These are phyloP conservation scores for Hymenoscyphus scutula DNA, from an alignment of 2,329 filamentous ascomycete genomes.

Conservation along the genomic window DNA sequence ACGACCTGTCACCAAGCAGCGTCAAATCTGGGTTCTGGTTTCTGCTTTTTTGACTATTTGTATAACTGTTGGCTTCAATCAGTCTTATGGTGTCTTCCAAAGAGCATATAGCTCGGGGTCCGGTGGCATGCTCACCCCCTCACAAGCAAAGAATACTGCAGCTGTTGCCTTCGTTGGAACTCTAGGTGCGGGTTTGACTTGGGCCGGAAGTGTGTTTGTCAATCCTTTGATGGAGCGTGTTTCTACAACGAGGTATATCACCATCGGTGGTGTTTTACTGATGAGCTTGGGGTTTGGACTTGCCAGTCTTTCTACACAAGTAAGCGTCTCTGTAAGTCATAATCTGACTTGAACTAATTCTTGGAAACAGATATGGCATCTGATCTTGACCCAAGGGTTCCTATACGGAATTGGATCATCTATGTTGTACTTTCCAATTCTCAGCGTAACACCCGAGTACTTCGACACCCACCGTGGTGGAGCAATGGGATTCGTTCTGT, in stretches of 20 bases:
- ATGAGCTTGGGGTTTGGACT: conserved; percentile 45
- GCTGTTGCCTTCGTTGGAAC: conserved; percentile 49
- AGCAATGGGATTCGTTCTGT: conserved; percentile 46
- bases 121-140: conserved; percentile 36
- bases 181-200: conserved; percentile 47
- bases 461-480: conserved; percentile 47
- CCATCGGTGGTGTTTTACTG: conserved; percentile 41
- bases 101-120: conserved; percentile 44
- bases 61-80: conserved; percentile 49
- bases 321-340: conserved; percentile 8
- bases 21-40: conserved; percentile 44
- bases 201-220: conserved; percentile 48
- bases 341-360: conserved; percentile 27
- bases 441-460: conserved; percentile 48
- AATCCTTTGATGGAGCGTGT: conserved; percentile 40
- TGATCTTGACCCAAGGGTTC: conserved; percentile 47
- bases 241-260: not conserved
- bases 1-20: conserved; percentile 31
- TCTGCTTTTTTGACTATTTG: conserved; percentile 46
- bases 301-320: conserved; percentile 38
- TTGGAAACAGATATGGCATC: conserved; percentile 39
- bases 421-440: conserved; percentile 43
- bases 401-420: conserved; percentile 45
- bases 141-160: conserved; percentile 40
- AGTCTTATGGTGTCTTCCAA: conserved; percentile 50